phyloP scores from a whole-genome alignment of 768 basidiomycete genomes.

The Mycena filopes region DNA sequence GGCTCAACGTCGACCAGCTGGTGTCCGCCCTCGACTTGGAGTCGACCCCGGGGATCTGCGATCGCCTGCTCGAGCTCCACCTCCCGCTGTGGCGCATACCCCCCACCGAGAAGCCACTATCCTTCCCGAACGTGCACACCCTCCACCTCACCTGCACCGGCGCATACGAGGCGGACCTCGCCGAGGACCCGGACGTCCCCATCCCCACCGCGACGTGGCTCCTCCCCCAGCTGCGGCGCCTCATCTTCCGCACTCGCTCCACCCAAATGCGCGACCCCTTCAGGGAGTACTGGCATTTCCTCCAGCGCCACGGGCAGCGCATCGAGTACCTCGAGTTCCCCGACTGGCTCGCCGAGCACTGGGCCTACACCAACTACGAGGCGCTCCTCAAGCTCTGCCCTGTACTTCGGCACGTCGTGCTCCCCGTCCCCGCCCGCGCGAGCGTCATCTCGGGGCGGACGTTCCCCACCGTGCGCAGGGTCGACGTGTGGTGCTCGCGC shows the following conservation, averaged over 20 bases:
- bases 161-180: not conserved
- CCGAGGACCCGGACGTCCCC: too few relatives aligned
- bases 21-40: not conserved
- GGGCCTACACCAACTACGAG: too few relatives aligned
- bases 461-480: not conserved
- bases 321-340: conserved; percentile 7
- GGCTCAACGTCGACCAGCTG: not conserved
- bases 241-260: conserved; percentile 10
- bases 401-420: conserved; percentile 1
- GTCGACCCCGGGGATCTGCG: not conserved
- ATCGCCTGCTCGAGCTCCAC: not conserved
- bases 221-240: not conserved
- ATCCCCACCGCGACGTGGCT: not conserved
- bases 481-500: not conserved
- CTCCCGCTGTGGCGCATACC: not conserved
- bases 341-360: too few relatives aligned
- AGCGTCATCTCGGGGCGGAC: not conserved
- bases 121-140: conserved; percentile 5
- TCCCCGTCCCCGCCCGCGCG: not conserved
- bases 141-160: conserved; percentile 4
- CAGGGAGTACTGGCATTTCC: not conserved
- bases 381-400: conserved; percentile 11
- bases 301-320: not conserved
- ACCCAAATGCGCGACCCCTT: not conserved
- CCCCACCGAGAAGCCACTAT: not conserved